A percentile compares a stretch with the other conserved stretches of the same genome.
These are phyloP conservation scores for Panellus pusillus DNA, from an alignment of 768 basidiomycete genomes.

Conservation along the genomic window DNA sequence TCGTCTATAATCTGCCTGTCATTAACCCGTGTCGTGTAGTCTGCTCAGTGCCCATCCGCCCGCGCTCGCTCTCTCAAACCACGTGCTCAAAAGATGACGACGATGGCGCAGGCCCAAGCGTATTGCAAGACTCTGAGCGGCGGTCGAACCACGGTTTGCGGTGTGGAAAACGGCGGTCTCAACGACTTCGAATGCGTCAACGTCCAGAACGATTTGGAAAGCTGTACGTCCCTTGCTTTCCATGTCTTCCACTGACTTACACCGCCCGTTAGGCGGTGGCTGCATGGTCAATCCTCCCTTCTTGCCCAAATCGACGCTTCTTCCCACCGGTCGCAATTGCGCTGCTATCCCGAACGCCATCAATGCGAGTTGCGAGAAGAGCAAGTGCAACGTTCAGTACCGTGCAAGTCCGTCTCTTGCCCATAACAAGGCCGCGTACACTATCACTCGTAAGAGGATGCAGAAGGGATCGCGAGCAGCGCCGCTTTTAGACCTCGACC, in stretches of 20 bases:
- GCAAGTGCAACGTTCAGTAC: slow-evolving; percentile 17
- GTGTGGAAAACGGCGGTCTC: neutral
- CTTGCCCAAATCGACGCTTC: neutral
- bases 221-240: slow-evolving; percentile 1
- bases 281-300: slow-evolving; percentile 11
- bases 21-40: no score
- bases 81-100: slow-evolving; percentile 4
- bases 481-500: no score
- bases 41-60: slow-evolving; percentile 7
- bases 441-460: no score
- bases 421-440: neutral
- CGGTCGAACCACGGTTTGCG: slow-evolving; percentile 6
- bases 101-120: neutral
- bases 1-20: neutral
- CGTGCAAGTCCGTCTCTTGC: neutral
- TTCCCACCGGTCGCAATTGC: slow-evolving; percentile 6
- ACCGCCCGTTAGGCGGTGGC: slow-evolving; percentile 10
- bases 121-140: neutral
- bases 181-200: slow-evolving; percentile 15
- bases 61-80: slow-evolving; percentile 14
- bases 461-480: no score
- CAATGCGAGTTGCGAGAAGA: slow-evolving; percentile 5
- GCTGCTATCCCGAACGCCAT: slow-evolving; percentile 4
- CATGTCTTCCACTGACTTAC: neutral
- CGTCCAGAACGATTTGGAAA: slow-evolving; percentile 1